phyloP scores from a whole-genome alignment of 208 protist genomes.

The Trypanosoma scelopori region DNA sequence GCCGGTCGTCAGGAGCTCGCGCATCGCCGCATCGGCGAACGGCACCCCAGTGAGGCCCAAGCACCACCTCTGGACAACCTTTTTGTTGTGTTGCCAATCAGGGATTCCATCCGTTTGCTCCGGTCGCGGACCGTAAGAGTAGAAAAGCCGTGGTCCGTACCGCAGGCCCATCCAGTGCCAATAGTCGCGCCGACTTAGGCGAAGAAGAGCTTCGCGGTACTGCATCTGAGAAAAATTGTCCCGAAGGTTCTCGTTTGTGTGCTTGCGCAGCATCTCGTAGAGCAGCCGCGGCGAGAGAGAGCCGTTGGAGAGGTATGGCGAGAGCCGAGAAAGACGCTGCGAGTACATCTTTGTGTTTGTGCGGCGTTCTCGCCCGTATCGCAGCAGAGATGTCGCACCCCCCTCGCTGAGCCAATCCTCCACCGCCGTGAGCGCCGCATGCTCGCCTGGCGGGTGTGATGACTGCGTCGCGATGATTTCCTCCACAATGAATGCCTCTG shows the following conservation, averaged over 20 bases:
- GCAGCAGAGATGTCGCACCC: slow-evolving; percentile 72
- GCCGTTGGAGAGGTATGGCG: slow-evolving; percentile 78
- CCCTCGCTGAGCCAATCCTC: slow-evolving; percentile 65
- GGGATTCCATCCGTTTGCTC: slow-evolving; percentile 73
- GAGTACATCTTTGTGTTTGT: slow-evolving; percentile 88
- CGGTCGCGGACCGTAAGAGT: slow-evolving; percentile 77
- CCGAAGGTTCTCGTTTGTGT: slow-evolving; percentile 47
- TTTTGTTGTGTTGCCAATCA: slow-evolving; percentile 74
- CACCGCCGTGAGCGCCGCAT: slow-evolving; percentile 55
- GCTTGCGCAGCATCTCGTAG: slow-evolving; percentile 72
- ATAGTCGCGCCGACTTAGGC: slow-evolving; percentile 84
- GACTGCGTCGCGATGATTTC: slow-evolving; percentile 79
- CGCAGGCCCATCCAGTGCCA: slow-evolving; percentile 90
- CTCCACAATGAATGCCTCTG: slow-evolving; percentile 46
- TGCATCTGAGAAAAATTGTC: slow-evolving; percentile 82
- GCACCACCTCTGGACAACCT: slow-evolving; percentile 87
- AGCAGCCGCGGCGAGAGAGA: slow-evolving; percentile 71
- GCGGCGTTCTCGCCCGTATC: slow-evolving; percentile 60
- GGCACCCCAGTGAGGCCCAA: slow-evolving; percentile 83
- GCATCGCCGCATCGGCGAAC: slow-evolving; percentile 88
- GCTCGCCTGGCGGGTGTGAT: slow-evolving; percentile 68
- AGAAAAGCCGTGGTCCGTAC: slow-evolving; percentile 81
- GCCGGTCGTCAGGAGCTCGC: slow-evolving; percentile 76
- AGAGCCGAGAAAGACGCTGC: slow-evolving; percentile 65
- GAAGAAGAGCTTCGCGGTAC: slow-evolving; percentile 76